phyloP scores from a whole-genome alignment of 2,329 filamentous ascomycete genomes.

The Fusarium keratoplasticum region DNA sequence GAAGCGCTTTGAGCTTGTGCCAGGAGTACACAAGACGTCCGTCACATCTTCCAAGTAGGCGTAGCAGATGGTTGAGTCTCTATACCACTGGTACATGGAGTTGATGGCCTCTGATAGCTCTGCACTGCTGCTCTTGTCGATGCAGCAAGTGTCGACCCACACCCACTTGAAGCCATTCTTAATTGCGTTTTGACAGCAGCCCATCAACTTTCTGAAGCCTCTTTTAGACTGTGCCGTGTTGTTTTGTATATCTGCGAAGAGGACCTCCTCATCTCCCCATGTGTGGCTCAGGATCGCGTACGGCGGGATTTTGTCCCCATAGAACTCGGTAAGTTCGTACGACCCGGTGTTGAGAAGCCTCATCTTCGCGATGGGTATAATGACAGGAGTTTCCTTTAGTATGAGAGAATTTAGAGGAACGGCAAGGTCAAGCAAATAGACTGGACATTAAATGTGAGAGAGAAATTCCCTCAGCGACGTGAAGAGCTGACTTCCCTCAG shows the following conservation, averaged over 20 bases:
- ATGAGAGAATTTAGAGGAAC: background rate
- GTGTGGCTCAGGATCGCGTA: background rate
- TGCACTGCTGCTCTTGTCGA: slow-evolving; percentile 24
- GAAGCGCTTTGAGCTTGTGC: background rate
- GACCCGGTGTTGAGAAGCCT: background rate
- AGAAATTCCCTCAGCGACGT: background rate
- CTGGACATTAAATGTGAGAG: background rate
- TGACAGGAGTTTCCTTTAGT: background rate
- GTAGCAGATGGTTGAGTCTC: slow-evolving; percentile 12
- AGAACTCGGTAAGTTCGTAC: background rate
- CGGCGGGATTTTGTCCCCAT: background rate
- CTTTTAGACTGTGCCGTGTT: background rate
- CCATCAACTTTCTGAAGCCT: background rate
- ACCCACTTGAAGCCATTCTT: background rate
- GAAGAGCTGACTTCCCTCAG: background rate
- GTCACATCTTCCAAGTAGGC: slow-evolving; percentile 17
- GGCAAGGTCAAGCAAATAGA: background rate
- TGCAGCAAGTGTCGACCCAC: slow-evolving; percentile 21
- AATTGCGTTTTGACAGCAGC: background rate
- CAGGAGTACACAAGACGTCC: fast-evolving
- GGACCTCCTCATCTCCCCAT: background rate
- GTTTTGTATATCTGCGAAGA: background rate
- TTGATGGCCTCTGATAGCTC: slow-evolving; percentile 12
- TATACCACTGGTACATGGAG: slow-evolving; percentile 13
- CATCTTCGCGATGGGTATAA: background rate